A percentile compares a stretch with the other conserved stretches of the same genome.
Conservation (phyloP, 1,284 basidiomycete species). For the Blastosporella zonata region DNA sequence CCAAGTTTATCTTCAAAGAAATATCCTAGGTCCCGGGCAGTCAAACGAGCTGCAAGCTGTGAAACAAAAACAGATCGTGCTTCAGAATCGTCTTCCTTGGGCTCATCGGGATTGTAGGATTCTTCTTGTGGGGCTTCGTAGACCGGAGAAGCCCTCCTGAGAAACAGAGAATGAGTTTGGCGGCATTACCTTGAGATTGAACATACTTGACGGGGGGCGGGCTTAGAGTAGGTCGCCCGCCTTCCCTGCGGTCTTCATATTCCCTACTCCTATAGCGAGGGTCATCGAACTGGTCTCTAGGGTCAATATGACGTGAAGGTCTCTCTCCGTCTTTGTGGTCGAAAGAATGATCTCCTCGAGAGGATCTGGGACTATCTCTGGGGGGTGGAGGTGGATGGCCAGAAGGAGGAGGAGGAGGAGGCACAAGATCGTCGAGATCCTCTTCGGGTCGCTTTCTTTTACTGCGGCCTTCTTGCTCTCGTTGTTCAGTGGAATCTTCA, state of each 20-base stretch:
- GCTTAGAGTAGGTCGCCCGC: constrained; percentile 31
- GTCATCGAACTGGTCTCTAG: constrained; percentile 62
- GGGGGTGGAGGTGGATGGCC: constrained; percentile 40
- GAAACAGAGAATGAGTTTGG: constrained; percentile 3
- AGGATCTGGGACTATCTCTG: constrained; percentile 55
- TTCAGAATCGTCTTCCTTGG: constrained; percentile 88
- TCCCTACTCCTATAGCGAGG: constrained; percentile 40
- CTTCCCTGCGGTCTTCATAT: constrained; percentile 25
- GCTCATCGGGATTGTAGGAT: constrained; percentile 69
- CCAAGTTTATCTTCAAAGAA: constrained; percentile 99
- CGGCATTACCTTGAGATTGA: constrained; percentile 5
- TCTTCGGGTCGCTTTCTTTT: constrained; percentile 59
- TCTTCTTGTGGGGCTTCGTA: constrained; percentile 67
- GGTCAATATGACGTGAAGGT: constrained; percentile 41
- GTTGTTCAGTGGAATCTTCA: constrained; percentile 41
- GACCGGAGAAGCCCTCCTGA: constrained; percentile 66
- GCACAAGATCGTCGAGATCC: constrained; percentile 35
- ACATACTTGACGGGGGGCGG: constrained; percentile 40
- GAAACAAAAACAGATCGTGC: constrained; percentile 97
- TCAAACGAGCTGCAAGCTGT: constrained; percentile 93
- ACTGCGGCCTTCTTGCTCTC: constrained; percentile 45
- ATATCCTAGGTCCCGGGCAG: constrained; percentile 93
- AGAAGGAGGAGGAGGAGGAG: constrained; percentile 38
- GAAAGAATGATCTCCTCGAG: constrained; percentile 51
- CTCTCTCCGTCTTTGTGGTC: constrained; percentile 53